Base-by-base conservation (phyloP, 2,329 filamentous ascomycete genomes). In the Rugonectria rugulosa region DNA sequence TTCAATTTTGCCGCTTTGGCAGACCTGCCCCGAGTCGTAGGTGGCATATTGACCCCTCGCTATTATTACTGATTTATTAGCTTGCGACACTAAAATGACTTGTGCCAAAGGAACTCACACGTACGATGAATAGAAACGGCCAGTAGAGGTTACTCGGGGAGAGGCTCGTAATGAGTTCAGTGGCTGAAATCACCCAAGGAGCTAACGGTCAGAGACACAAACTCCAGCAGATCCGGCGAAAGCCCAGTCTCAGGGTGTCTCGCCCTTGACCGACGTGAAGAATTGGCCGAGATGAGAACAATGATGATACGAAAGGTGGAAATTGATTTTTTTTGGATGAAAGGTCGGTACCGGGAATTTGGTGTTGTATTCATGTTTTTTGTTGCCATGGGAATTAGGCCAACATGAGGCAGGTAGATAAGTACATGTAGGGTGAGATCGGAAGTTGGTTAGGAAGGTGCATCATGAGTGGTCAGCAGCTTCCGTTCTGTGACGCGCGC, bases 11-110 rank as follows among this genome's bases (percentile, higher is more conserved):
- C 20, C 12, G 53, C 42, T 41, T 64, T 63, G 24, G 45, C 51
- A 53, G 61, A 17, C 23, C 52, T 65, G 40, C 36, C 55, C 53
- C 62, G 56, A 24, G 45, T 60, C 21, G 41, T 63, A 3, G 38
- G 38, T 10, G 57, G 40, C 63, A 68, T 67, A 40, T 40, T 46
- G 24, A 27, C 26, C 23, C 36, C 26, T 19, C 14, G 11, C 32
- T 43, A 41, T 32, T 17, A 12, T 32, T 17, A 20, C 21, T 23
- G 19, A 7, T 19, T 14, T 19, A 29, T 29, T 24, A 37, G 45
- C n/a, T 37, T 14, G 19, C 10, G 17, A 15, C 24, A 20, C 24
- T 17, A 12, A 32, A 15, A 14, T 14, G 36, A 10, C 8, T 21
- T 38, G 34, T 15, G 26, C 26, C 31, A 31, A 17, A 10, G 12